Evolutionary conservation across 805 yeast genomes (phyloP), one percentile per base, ranked within the genome.

Genomic region (Kodamaea lidongshanica): DNA sequence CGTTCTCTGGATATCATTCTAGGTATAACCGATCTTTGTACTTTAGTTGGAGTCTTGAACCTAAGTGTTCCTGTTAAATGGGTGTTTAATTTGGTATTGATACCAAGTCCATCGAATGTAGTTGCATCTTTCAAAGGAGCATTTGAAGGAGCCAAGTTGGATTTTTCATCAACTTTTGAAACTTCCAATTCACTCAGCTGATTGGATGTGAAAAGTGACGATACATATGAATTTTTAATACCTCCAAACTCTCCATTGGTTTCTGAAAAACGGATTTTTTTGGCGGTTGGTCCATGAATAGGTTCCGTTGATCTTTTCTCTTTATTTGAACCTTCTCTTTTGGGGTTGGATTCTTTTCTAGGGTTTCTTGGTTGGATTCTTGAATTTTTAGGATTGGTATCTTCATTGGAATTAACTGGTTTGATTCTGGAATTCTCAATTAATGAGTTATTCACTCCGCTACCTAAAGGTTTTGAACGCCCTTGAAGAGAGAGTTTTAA

Each of bases 11-110:
- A 37, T 10, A 72, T 42, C 16, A 77, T 52, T 30, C 65, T 63
- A 12, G 97, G 95, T 7, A 87, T 63, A 0, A 82, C 92, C 5
- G 80, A 59, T 40, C 85, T 70, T 57, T 92, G 99, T 42, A 92
- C 85, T 43, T 74, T 76, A 0, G 98, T 94, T 2, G 99, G 98
- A 14, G 72, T 61, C 23, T 58, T 46, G 45, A 77, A 72, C 17
- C 61, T 50, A 61, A 85, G 61, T 32, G 69, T 70, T 5, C 71
- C 74, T 2, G 65, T 61, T 33, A 89, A 54, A 45, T 79, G 81
- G 6, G 52, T 53, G 1, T 70, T 47, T 22, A 89, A 52, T 17
- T 58, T 53, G 2, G 65, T 71, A 37, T 72, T 71, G 10, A 88
- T 54, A 0, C 94, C 94, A 25, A 89, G 58, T 0, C 85, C 84